A percentile compares a stretch with the other conserved stretches of the same genome.
Conservation (phyloP, 2,329 filamentous ascomycete species). For the Alternaria conjuncta region DNA sequence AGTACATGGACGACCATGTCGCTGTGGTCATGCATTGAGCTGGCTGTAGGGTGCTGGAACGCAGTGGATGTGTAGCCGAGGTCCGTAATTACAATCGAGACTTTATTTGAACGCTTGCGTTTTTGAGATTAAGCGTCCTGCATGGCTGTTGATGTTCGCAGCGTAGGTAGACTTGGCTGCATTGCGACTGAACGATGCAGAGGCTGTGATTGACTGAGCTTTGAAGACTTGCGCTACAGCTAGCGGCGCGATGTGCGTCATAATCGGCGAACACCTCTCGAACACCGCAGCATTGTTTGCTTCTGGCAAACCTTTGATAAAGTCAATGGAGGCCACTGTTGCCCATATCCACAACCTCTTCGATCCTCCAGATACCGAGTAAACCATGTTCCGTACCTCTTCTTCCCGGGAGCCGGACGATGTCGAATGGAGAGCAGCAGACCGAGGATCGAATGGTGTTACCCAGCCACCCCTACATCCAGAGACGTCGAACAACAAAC, state of each 20-base stretch:
- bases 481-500: not conserved
- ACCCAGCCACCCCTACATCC: not conserved
- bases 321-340: not conserved
- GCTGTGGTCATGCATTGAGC: conserved; percentile 24
- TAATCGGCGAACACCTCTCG: not conserved
- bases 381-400: not conserved
- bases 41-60: not conserved
- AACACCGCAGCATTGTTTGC: not conserved
- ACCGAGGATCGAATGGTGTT: not conserved
- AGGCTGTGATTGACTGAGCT: too few relatives aligned
- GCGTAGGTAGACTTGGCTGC: not conserved
- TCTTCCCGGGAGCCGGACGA: not conserved
- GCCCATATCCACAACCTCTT: too few relatives aligned
- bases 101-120: not conserved
- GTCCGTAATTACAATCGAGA: not conserved
- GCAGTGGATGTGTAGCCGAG: not conserved
- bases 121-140: not conserved
- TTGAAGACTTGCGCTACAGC: not conserved
- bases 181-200: not conserved
- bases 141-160: not conserved
- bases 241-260: not conserved
- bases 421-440: not conserved
- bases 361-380: not conserved
- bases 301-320: not conserved
- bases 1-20: conserved; percentile 36